phyloP scores from a whole-genome alignment of 768 basidiomycete species.

The Mycena alexandri region DNA sequence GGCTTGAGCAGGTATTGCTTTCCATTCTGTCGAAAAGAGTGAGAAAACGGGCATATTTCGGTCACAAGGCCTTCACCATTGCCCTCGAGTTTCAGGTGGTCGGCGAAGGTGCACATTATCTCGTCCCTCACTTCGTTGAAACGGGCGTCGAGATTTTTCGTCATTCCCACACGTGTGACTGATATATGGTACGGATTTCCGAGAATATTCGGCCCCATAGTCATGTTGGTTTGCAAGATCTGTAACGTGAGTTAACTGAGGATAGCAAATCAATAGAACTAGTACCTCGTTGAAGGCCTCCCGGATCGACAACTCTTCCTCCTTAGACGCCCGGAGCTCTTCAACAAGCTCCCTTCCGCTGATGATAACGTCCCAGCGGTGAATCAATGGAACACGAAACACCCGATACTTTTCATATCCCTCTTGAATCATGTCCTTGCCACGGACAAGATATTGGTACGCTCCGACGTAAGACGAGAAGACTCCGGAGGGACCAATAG shows the following conservation, averaged over 20 bases:
- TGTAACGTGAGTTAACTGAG: neutral
- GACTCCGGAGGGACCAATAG: conserved; percentile 33
- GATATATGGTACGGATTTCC: conserved; percentile 34
- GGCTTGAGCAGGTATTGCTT: conserved; percentile 22
- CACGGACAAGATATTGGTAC: conserved; percentile 26
- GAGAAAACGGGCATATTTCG: neutral
- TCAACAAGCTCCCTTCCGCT: conserved; percentile 38
- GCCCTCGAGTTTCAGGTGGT: conserved; percentile 24
- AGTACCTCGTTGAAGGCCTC: conserved; percentile 36
- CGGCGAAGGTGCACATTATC: conserved; percentile 26
- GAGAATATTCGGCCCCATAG: conserved; percentile 34
- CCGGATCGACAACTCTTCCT: conserved; percentile 38
- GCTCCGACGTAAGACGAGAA: conserved; percentile 29
- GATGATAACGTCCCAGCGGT: conserved; percentile 39
- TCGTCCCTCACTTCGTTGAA: conserved; percentile 34
- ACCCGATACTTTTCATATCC: conserved; percentile 29
- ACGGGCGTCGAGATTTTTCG: conserved; percentile 29
- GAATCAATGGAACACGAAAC: conserved; percentile 37
- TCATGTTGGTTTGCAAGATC: conserved; percentile 35
- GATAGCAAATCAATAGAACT: neutral
- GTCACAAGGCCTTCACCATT: conserved; percentile 1
- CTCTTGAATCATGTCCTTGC: conserved; percentile 27
- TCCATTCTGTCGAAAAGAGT: conserved; percentile 36
- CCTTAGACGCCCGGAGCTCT: conserved; percentile 38
- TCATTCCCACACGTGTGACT: conserved; percentile 32